Evolutionary conservation across 768 basidiomycete species (phyloP).

Genomic region (Glaciozyma antarctica): DNA sequence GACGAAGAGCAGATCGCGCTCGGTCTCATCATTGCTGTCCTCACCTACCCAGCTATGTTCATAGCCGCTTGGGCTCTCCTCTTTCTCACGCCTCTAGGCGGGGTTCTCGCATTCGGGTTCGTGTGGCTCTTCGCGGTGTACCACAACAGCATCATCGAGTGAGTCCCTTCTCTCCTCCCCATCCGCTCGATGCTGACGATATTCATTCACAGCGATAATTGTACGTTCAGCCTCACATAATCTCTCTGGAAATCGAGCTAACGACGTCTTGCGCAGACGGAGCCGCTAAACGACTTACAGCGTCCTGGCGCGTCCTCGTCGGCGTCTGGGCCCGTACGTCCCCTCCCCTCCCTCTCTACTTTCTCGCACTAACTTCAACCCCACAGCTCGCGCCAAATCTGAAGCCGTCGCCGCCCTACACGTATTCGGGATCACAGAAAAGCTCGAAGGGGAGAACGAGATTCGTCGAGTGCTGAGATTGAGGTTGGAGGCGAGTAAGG

Average conservation of each 20-base stretch:
- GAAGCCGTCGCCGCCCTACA: slow-evolving; percentile 24
- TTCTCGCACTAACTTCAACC: too few relatives aligned
- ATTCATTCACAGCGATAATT: slow-evolving; percentile 56
- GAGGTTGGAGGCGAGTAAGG: slow-evolving; percentile 59
- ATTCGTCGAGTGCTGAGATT: slow-evolving; percentile 81
- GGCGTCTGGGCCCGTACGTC: slow-evolving; percentile 63
- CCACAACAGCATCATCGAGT: slow-evolving; percentile 72
- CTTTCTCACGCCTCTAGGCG: slow-evolving; percentile 64
- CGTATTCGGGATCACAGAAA: slow-evolving; percentile 35
- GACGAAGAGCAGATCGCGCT: slow-evolving; percentile 49
- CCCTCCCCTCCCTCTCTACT: too few relatives aligned
- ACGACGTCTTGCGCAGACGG: slow-evolving; percentile 4
- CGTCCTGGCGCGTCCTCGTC: slow-evolving; percentile 93
- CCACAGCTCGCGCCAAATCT: slow-evolving; percentile 7
- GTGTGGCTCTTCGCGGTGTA: slow-evolving; percentile 74
- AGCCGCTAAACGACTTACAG: slow-evolving; percentile 74
- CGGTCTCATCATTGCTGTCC: slow-evolving; percentile 59
- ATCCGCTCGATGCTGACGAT: slow-evolving; percentile 46
- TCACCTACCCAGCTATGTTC: slow-evolving; percentile 77
- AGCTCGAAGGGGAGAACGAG: slow-evolving; percentile 45
- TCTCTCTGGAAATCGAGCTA: too few relatives aligned
- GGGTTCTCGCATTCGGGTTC: slow-evolving; percentile 55
- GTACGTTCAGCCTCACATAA: too few relatives aligned
- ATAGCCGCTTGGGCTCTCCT: slow-evolving; percentile 76
- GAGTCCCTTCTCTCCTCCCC: slow-evolving; percentile 3